Conservation (phyloP, 306 rosid species). For the Casuarina equisetifolia region DNA sequence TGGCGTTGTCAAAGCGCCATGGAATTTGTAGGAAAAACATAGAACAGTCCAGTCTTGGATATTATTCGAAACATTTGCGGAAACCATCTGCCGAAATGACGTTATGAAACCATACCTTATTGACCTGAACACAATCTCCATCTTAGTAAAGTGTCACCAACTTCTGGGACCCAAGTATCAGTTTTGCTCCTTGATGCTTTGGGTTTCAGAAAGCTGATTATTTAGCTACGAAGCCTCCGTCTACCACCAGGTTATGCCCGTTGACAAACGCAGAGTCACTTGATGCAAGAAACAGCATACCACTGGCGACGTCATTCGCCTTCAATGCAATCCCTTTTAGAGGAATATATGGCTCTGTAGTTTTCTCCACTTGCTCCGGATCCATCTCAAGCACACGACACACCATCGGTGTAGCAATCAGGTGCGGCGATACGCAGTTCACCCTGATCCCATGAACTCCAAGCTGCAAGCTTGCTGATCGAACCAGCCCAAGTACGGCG, state of each 20-base stretch:
- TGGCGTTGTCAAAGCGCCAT: too few species aligned
- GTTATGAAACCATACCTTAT: too few species aligned
- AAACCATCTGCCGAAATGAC: too few species aligned
- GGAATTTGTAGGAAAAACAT: too few species aligned
- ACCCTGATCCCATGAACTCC: constrained; percentile 49
- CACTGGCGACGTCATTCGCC: constrained; percentile 38
- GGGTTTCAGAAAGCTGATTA: neutral
- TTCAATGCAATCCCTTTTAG: constrained; percentile 46
- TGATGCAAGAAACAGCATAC: constrained; percentile 39
- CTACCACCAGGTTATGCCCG: constrained; percentile 45
- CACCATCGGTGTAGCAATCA: constrained; percentile 40
- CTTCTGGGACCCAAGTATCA: too few species aligned
- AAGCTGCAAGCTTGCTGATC: constrained; percentile 45
- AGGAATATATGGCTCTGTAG: neutral
- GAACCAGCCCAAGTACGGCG: constrained; percentile 46
- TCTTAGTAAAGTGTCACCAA: too few species aligned
- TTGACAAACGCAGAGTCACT: constrained; percentile 39
- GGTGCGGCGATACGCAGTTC: constrained; percentile 51
- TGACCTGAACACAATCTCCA: too few species aligned
- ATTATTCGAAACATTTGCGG: too few species aligned
- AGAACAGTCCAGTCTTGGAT: too few species aligned
- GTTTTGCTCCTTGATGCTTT: neutral
- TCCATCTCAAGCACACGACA: neutral
- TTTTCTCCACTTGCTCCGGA: constrained; percentile 13
- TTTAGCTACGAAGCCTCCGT: constrained; percentile 31